Evolutionary conservation across 768 basidiomycete species (phyloP).

Genomic region (Naganishia randhawae): DNA sequence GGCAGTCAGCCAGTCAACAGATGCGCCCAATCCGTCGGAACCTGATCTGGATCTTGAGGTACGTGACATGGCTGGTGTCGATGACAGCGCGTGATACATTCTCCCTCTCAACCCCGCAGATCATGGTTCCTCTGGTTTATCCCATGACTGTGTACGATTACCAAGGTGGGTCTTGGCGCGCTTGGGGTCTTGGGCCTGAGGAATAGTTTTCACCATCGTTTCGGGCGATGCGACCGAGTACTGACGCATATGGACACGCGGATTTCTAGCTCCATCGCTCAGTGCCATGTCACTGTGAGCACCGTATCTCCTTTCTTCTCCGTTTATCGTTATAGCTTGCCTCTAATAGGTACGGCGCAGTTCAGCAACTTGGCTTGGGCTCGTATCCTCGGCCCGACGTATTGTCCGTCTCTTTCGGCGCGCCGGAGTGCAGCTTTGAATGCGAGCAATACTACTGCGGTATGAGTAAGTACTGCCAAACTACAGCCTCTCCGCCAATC

Average conservation of each 20-base stretch:
- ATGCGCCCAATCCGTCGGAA: constrained; percentile 2
- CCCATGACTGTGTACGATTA: constrained; percentile 16
- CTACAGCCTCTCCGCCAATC: too few relatives aligned
- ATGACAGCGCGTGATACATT: background rate
- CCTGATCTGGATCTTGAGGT: constrained; percentile 22
- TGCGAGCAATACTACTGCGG: constrained; percentile 9
- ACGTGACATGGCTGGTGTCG: background rate
- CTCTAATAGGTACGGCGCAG: background rate
- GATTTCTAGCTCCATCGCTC: constrained; percentile 7
- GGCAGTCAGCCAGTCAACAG: constrained; percentile 7
- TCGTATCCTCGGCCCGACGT: constrained; percentile 13
- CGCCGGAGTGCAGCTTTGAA: constrained; percentile 8
- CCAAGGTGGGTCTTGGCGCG: constrained; percentile 8
- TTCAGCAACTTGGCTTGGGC: background rate
- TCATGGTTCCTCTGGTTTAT: constrained; percentile 16
- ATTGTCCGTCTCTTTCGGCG: constrained; percentile 4
- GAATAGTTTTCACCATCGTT: background rate
- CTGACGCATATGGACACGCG: background rate
- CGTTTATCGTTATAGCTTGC: too few relatives aligned
- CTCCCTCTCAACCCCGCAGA: background rate
- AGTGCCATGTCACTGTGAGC: constrained; percentile 14
- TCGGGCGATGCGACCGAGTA: background rate
- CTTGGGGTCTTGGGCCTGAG: too few relatives aligned
- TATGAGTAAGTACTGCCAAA: background rate
- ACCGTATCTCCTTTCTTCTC: background rate